Evolutionary conservation across 2,329 filamentous ascomycete species (phyloP), one percentile per base, ranked within the genome.

Genomic region (Cladosporium sphaerospermum): DNA sequence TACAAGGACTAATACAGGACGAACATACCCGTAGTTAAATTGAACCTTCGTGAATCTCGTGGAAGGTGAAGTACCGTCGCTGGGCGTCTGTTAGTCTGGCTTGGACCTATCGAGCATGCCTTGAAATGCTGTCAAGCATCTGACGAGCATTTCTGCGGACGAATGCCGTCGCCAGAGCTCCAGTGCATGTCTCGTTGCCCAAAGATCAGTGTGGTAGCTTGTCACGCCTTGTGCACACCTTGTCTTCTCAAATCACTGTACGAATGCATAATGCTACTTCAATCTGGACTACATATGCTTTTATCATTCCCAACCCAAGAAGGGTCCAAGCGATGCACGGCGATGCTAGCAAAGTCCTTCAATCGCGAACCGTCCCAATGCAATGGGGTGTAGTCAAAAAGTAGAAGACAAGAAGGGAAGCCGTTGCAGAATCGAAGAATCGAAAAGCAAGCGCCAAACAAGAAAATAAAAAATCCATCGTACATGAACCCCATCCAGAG

Each of bases 1-100:
- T 13, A 18, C 42, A 47, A 53, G 51, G 51, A 53, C 51, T 53
- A 46, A 47, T 47, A 47, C 43, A 46, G 43, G 37, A 53, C 45
- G 51, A 37, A 53, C 51, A 53, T 53, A 16, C 32, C 43, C 13
- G 16, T 16, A 9, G 43, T 3, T 45, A 5, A 39, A 10, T 19
- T 32, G 19, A 44, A 9, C 2, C 19, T 44, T 44, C 2, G 19
- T 44, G 42, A 31, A 9, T 4, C 8, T 3, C 9, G 9, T 43
- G 34, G 4, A 36, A 36, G 2, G 23, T 28, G 23, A 7, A 5
- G 5, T 5, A 28, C 4, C 23, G 23, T 28, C 23, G 23, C 23
- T 7, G 23, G 23, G 7, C 23, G 23, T 18, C 16, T 3, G 2
- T 18, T 18, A 2, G 16, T 18, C 2, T 18, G 16, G 16, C 16